These are phyloP conservation scores for Rhizophora apiculata DNA, from an alignment of 345 rosid species.

Conservation along the genomic window DNA sequence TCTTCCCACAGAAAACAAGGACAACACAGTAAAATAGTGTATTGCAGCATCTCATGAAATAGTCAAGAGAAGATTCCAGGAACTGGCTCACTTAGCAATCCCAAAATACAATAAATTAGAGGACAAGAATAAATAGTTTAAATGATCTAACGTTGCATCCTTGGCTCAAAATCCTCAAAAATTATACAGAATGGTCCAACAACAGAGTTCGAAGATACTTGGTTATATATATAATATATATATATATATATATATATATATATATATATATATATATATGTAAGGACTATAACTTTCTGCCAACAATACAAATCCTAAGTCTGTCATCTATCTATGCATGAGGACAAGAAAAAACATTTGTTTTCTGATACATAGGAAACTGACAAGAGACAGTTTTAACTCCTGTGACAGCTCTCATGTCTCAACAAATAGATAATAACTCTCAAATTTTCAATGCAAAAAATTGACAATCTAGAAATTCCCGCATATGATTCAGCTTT, in stretches of 20 bases:
- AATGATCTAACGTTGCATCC: background rate
- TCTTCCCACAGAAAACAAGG: conserved; percentile 5
- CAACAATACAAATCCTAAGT: conserved; percentile 31
- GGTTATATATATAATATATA: background rate
- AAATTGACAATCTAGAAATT: conserved; percentile 7
- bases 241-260: no score
- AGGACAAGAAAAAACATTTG: conserved; percentile 37
- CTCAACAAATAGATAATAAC: conserved; percentile 38
- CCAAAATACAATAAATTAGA: background rate
- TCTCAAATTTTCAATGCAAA: conserved; percentile 10
- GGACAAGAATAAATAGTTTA: background rate
- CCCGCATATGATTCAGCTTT: conserved; percentile 12
- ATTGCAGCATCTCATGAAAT: no score
- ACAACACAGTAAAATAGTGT: background rate
- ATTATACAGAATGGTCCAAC: background rate
- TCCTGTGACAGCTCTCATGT: conserved; percentile 45
- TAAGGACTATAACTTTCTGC: conserved; percentile 20
- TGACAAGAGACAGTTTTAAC: conserved; percentile 43
- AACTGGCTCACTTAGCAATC: background rate
- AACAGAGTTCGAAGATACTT: background rate
- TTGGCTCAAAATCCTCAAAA: background rate
- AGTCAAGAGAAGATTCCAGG: background rate
- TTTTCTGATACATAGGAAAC: no score
- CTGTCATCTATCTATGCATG: conserved; percentile 29
- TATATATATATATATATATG: background rate